Evolutionary conservation across 495 filamentous ascomycete genomes (phyloP), one percentile per base, ranked within the genome.

Genomic region (Penicillium lividum): DNA sequence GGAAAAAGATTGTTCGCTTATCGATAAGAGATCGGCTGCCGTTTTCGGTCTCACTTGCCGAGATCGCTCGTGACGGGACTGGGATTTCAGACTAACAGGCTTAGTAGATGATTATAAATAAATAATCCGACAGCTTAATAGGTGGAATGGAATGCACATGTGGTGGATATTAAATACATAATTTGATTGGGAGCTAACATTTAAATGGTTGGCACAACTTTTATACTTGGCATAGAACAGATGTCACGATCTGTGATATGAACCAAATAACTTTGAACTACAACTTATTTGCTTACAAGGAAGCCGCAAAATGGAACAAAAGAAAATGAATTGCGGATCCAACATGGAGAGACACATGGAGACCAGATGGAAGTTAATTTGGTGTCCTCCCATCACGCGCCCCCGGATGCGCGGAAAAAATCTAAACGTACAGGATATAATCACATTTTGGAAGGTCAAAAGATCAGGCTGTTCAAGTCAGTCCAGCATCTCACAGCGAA

Each of bases 401-500:
- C 69, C 68, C 63, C 59, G 69, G 63, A 62, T 71, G 68, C 73
- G 68, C 72, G 67, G 59, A 72, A 76, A 72, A 68, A 70, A 74
- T 76, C 73, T 77, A 77, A 75, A 76, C 73, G 71, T 78, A 78
- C 75, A 78, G 73, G 72, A 76, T 78, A 78, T 76, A 78, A 73
- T 76, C 75, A 72, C 72, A 76, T 73, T 71, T 77, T 73, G 67
- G 61, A 51, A 68, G 62, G 54, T 49, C 62, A 65, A 28, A 22
- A 38, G 51, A 62, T 50, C 54, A 49, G 22, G 3, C 33, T 40
- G 28, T 9, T 44, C 57, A 11, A 25, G 15, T 29, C 31, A 59
- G 52, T 22, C 44, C 51, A 51, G 42, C 6, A 30, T 45, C 28
- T 27, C 53, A 31, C 29, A 33, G 48, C 16, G 33, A 28, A 49